A percentile compares a stretch with the other conserved stretches of the same genome.
Conservation (phyloP, 108 stramenopile species). For the Cyclotella cryptica region DNA sequence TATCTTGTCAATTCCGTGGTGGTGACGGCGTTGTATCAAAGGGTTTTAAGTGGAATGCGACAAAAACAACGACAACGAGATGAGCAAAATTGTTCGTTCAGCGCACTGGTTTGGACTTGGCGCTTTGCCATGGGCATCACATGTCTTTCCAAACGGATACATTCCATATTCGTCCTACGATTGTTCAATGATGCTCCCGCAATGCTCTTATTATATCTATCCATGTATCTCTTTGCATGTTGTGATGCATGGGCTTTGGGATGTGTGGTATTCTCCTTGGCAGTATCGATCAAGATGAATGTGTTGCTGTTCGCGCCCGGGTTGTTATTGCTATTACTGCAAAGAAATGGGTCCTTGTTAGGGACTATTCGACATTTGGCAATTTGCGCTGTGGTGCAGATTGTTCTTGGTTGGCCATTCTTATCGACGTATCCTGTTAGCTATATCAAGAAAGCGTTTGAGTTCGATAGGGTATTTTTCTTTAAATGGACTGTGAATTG, state of each 20-base stretch:
- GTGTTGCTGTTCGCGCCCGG: constrained; percentile 96
- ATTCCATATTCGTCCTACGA: constrained; percentile 96
- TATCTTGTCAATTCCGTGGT: constrained; percentile 76
- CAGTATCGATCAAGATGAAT: constrained; percentile 98
- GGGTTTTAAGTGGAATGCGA: constrained; percentile 40
- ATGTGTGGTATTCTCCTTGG: constrained; percentile 89
- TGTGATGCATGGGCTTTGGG: constrained; percentile 81
- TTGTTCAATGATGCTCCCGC: constrained; percentile 98
- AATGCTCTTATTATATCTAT: constrained; percentile 85
- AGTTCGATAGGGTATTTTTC: constrained; percentile 96
- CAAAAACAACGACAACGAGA: constrained; percentile 33
- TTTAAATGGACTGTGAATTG: constrained; percentile 98
- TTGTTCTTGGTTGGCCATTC: constrained; percentile 93
- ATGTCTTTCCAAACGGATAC: constrained; percentile 89
- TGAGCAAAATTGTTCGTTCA: constrained; percentile 14
- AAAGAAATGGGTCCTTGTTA: constrained; percentile 56
- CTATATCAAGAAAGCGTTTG: constrained; percentile 95
- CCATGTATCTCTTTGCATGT: constrained; percentile 77
- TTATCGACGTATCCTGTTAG: constrained; percentile 84
- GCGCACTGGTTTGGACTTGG: constrained; percentile 66
- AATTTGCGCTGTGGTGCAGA: constrained; percentile 83
- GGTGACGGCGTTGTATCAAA: constrained; percentile 80
- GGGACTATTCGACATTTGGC: constrained; percentile 52
- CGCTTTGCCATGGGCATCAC: constrained; percentile 76
- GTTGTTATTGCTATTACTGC: constrained; percentile 85